These are phyloP conservation scores for Erodium maritimum DNA, from an alignment of 345 rosid genomes.

Conservation along the genomic window DNA sequence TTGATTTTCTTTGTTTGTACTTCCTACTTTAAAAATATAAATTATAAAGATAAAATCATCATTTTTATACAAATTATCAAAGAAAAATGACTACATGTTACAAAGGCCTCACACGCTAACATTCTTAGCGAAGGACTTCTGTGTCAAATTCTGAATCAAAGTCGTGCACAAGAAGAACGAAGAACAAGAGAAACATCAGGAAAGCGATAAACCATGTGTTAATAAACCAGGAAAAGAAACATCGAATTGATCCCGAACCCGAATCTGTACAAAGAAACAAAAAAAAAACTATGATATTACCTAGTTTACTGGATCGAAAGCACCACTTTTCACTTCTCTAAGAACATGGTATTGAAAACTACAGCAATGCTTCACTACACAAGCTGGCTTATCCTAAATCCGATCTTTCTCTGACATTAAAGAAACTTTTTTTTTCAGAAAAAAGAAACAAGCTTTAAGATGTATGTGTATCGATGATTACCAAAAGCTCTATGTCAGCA, in stretches of 20 bases:
- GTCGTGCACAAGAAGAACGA: neutral
- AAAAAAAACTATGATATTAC: neutral
- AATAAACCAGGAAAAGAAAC: no score
- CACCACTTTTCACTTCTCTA: neutral
- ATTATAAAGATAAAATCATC: no score
- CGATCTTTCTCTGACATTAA: neutral
- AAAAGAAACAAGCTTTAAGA: neutral
- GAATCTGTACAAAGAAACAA: neutral
- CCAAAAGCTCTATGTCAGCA: constrained; percentile 6
- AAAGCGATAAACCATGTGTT: neutral
- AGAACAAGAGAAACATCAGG: neutral
- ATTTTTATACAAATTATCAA: no score
- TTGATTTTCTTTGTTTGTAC: no score
- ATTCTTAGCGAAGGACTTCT: no score
- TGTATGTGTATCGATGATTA: constrained; percentile 9
- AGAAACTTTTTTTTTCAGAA: neutral
- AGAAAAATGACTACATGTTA: no score
- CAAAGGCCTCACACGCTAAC: no score
- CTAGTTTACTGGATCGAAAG: neutral
- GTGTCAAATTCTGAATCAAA: no score
- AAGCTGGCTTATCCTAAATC: neutral
- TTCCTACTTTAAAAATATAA: no score
- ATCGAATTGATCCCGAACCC: neutral
- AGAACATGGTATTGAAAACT: no score
- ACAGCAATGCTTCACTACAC: no score